Evolutionary conservation across 2,329 filamentous ascomycete species (phyloP).

Genomic region (Akanthomyces muscarius): DNA sequence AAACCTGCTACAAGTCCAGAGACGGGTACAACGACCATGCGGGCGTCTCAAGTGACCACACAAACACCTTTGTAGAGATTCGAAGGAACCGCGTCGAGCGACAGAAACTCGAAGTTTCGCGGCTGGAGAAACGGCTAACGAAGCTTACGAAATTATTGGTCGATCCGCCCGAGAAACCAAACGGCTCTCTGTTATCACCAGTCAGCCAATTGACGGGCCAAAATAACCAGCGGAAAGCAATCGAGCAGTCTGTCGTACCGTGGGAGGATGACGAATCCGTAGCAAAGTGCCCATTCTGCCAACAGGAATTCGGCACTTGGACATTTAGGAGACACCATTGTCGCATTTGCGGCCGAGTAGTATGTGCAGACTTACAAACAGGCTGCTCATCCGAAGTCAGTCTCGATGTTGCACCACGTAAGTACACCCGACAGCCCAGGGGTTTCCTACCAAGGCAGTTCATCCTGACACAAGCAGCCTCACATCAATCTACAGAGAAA

Average conservation of each 20-base stretch:
- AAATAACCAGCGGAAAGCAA: constrained; percentile 69
- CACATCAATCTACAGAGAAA: constrained; percentile 45
- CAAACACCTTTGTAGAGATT: constrained; percentile 63
- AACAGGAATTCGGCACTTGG: constrained; percentile 92
- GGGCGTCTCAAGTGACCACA: constrained; percentile 69
- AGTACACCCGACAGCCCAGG: constrained; percentile 18
- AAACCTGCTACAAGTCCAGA: constrained; percentile 98
- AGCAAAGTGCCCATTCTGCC: constrained; percentile 82
- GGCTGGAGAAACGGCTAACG: constrained; percentile 86
- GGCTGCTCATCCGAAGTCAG: constrained; percentile 81
- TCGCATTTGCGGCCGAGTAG: constrained; percentile 85
- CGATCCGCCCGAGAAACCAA: constrained; percentile 64
- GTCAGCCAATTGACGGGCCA: constrained; percentile 61
- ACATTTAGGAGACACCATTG: constrained; percentile 93
- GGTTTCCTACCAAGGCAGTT: background rate
- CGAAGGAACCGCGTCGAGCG: constrained; percentile 77
- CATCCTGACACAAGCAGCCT: constrained; percentile 21
- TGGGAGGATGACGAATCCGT: constrained; percentile 93
- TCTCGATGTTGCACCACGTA: constrained; percentile 64
- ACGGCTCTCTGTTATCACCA: constrained; percentile 55
- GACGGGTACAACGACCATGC: constrained; percentile 91
- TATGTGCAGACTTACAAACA: constrained; percentile 84
- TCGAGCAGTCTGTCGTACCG: constrained; percentile 89
- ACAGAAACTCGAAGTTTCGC: constrained; percentile 79
- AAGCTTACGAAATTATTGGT: constrained; percentile 82